Evolutionary conservation across 768 basidiomycete species (phyloP), one percentile per base, ranked within the genome.

Genomic region (Serendipita sp.): DNA sequence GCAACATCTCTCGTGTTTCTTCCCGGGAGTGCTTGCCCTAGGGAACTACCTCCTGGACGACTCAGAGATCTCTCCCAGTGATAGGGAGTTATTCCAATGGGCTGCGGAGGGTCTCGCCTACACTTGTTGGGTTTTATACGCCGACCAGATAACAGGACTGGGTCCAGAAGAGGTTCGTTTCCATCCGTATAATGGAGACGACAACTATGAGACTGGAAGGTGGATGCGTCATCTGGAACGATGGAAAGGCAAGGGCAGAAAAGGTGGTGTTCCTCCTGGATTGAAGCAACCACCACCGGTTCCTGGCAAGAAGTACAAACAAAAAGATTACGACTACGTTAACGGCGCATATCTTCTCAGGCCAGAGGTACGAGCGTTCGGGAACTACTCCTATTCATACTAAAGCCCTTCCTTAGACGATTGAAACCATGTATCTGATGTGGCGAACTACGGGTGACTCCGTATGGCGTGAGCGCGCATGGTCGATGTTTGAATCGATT

Each of bases 1-100:
- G 64, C 88, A 89, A 67, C 88, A 90, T 69, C 74, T 90, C 32
- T 83, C 87, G 10, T 89, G 88, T 73, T 90, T 89, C 75, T 77
- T 88, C 56, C 86, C 87, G 0, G 88, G 88, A 15, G 74, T 89
- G 15, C 76, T 90, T 58, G 86, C 88, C 3, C 77, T 90, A 2
- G 88, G 88, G 30, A 85, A 75, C 3, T 79, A 85, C 67, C 79
- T 79, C 10, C 78, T 89, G 58, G 81, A 81, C 30, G 74, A 85
- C 62, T 77, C 83, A 65, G 73, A 81, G 63, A 77, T 85, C 2
- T 73, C 76, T 30, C 70, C 75, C 0, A 68, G 82, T 67, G 77
- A 86, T n/a, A 77, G 77, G 54, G 78, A 85, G n/a, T 70, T 85
- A 34, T 86, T 89, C 70, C 74, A 82, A 63, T 89, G 85, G 83